phyloP scores from a whole-genome alignment of 2,329 filamentous ascomycete genomes.

The Colletotrichum sansevieriae region DNA sequence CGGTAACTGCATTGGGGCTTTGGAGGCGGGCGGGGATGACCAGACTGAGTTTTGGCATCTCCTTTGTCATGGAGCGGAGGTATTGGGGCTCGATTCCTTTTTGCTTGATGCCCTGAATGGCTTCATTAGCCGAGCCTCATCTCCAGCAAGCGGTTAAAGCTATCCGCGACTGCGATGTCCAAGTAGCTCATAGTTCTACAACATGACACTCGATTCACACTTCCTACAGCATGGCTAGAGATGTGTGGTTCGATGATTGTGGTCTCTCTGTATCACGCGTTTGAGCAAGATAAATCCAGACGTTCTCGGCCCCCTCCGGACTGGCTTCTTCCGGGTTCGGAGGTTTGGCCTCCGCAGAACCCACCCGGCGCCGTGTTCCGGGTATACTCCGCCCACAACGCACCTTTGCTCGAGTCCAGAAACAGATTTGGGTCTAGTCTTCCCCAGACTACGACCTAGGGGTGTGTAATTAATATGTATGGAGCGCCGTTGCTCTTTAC shows the following conservation, averaged over 20 bases:
- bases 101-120: slow-evolving; percentile 27
- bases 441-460: not conserved
- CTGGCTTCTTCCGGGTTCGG: slow-evolving; percentile 22
- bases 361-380: slow-evolving; percentile 2
- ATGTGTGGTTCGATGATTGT: not conserved
- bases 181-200: too few species aligned
- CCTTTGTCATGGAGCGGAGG: slow-evolving; percentile 29
- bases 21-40: slow-evolving; percentile 25
- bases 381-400: not conserved
- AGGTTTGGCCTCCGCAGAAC: slow-evolving; percentile 25
- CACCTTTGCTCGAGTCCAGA: not conserved
- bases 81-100: slow-evolving; percentile 34
- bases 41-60: slow-evolving; percentile 36
- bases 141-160: not conserved
- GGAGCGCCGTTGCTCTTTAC: not conserved
- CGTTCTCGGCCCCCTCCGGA: not conserved
- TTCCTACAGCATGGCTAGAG: not conserved
- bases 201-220: too few species aligned
- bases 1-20: slow-evolving; percentile 31
- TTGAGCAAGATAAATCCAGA: not conserved
- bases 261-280: not conserved
- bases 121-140: slow-evolving; percentile 12
- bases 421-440: not conserved
- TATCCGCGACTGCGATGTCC: too few species aligned
- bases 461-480: slow-evolving; percentile 17